These are phyloP conservation scores for Flaveria trinervia DNA, from an alignment of 129 eudicot species.

Conservation along the genomic window DNA sequence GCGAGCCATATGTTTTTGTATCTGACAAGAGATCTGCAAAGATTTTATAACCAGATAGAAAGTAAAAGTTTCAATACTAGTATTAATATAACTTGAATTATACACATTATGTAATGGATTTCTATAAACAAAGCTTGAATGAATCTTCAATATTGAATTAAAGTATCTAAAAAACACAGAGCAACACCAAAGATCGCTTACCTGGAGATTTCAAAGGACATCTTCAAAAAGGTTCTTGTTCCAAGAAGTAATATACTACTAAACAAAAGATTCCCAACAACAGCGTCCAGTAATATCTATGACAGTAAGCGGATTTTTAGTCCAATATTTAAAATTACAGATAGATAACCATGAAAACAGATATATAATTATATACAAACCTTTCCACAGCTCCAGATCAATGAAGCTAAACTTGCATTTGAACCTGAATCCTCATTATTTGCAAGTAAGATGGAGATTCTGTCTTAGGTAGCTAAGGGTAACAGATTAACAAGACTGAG, in stretches of 20 bases:
- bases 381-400: slow-evolving; percentile 48
- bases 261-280: slow-evolving; percentile 61
- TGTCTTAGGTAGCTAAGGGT: slow-evolving; percentile 66
- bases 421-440: slow-evolving; percentile 39
- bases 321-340: background rate
- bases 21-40: slow-evolving; percentile 33
- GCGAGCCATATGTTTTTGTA: slow-evolving; percentile 56
- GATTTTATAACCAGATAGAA: slow-evolving; percentile 1
- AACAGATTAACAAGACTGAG: background rate
- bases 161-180: slow-evolving; percentile 10
- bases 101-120: background rate
- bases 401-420: slow-evolving; percentile 34
- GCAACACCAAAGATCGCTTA: slow-evolving; percentile 20
- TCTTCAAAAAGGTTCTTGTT: slow-evolving; percentile 40
- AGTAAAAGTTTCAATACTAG: background rate
- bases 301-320: slow-evolving; percentile 20
- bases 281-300: slow-evolving; percentile 48
- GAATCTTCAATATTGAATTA: background rate
- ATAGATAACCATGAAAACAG: slow-evolving; percentile 17
- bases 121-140: background rate
- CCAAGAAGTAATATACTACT: slow-evolving; percentile 42
- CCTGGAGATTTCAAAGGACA: slow-evolving; percentile 41
- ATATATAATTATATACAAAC: slow-evolving; percentile 28
- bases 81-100: background rate
- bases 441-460: slow-evolving; percentile 45